A percentile compares a stretch with the other conserved stretches of the same genome.
phyloP scores from a whole-genome alignment of 2,329 filamentous ascomycete species.

The Xylariaceae sp. region DNA sequence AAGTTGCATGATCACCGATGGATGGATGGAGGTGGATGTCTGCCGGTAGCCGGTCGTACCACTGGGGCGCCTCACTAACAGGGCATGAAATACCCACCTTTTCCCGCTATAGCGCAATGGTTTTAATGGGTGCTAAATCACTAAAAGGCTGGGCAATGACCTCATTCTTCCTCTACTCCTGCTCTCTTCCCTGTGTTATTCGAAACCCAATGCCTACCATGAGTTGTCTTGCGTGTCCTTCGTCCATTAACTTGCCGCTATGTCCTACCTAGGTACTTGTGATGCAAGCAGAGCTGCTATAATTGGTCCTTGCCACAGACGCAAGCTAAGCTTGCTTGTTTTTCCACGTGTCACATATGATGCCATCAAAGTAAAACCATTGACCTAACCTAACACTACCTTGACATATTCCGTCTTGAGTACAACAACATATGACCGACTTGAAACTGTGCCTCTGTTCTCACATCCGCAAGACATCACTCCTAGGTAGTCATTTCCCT shows the following conservation, averaged over 20 bases:
- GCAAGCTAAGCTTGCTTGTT: background rate
- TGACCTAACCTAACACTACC: too few relatives aligned
- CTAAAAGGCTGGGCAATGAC: conserved; percentile 19
- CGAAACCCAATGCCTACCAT: background rate
- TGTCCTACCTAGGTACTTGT: conserved; percentile 6
- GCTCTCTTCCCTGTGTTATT: conserved; percentile 12
- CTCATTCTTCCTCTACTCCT: conserved; percentile 21
- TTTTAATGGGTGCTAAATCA: conserved; percentile 5
- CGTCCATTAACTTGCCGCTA: background rate
- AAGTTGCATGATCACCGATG: too few relatives aligned
- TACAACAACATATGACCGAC: background rate
- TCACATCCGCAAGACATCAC: background rate
- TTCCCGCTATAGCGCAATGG: conserved; percentile 7
- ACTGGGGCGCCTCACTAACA: too few relatives aligned
- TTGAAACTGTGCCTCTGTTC: background rate
- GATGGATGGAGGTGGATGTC: too few relatives aligned
- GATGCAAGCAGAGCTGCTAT: background rate
- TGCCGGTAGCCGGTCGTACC: too few relatives aligned
- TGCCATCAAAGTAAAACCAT: conserved; percentile 1
- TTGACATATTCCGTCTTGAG: background rate
- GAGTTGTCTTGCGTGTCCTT: background rate
- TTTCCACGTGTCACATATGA: conserved; percentile 1
- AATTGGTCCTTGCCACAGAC: background rate
- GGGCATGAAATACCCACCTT: background rate
- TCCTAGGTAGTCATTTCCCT: background rate